Percentiles rank a stretch among this genome's conserved stretches.
Evolutionary conservation across 2,329 filamentous ascomycete species (phyloP).

Genomic region (Davidsoniella neocaledoniae): DNA sequence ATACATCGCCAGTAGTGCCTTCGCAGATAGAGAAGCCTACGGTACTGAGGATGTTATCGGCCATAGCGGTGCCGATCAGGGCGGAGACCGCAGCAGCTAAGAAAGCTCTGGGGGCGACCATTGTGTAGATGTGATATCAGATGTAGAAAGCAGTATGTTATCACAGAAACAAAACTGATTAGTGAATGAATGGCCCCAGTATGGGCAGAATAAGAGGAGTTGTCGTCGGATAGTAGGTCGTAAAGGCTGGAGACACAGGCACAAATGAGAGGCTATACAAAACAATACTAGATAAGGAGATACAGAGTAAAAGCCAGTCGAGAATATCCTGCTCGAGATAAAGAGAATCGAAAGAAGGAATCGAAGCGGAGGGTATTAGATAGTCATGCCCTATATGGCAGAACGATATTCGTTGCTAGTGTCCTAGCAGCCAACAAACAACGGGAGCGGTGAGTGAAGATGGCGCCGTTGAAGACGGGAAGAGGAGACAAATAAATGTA

Average conservation of each 20-base stretch:
- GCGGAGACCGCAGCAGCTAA: conserved; percentile 19
- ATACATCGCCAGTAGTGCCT: conserved; percentile 32
- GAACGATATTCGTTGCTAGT: conserved; percentile 8
- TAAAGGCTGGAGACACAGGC: background rate
- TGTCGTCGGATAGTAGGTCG: background rate
- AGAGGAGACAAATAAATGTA: too few species aligned
- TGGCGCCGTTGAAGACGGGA: too few species aligned
- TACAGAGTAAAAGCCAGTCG: conserved; percentile 6
- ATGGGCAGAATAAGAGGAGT: too few species aligned
- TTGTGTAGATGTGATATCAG: background rate
- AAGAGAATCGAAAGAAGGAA: conserved; percentile 4
- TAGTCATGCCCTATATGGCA: background rate
- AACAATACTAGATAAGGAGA: background rate
- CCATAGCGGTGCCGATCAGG: conserved; percentile 35
- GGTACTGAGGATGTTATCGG: conserved; percentile 59
- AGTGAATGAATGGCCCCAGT: background rate
- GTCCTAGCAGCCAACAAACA: background rate
- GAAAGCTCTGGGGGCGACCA: conserved; percentile 2
- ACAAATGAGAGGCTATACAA: background rate
- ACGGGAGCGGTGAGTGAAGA: background rate
- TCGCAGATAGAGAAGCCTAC: conserved; percentile 62
- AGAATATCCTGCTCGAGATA: conserved; percentile 7
- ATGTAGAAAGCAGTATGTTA: background rate
- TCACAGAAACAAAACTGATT: background rate
- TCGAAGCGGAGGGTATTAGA: background rate